Conservation (phyloP, 352 stramenopile genomes). For the Pythium sp. region DNA sequence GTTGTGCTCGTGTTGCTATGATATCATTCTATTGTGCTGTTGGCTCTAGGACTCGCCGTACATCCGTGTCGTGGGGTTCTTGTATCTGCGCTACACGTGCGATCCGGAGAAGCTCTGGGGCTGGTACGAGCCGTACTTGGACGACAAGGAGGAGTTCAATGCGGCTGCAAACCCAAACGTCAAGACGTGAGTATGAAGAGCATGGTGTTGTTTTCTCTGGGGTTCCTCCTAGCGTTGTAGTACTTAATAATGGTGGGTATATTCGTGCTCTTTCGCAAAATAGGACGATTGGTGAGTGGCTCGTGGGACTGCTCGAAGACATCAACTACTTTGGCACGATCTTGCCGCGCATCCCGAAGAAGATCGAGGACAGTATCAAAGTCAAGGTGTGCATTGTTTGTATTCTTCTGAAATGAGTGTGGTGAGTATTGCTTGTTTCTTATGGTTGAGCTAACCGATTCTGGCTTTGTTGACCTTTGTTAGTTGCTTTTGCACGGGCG, state of each 20-base stretch:
- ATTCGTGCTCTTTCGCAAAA: slow-evolving; percentile 10
- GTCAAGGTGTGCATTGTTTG: slow-evolving; percentile 66
- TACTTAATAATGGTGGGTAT: neutral
- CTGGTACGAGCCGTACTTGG: slow-evolving; percentile 95
- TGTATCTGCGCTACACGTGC: slow-evolving; percentile 97
- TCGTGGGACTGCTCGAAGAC: slow-evolving; percentile 88
- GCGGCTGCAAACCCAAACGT: slow-evolving; percentile 78
- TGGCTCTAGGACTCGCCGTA: slow-evolving; percentile 90
- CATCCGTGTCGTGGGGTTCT: slow-evolving; percentile 95
- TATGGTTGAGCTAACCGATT: no score
- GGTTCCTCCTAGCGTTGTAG: neutral
- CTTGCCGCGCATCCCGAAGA: slow-evolving; percentile 94
- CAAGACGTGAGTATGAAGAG: slow-evolving; percentile 49
- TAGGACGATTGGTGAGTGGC: slow-evolving; percentile 93
- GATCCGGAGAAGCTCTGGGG: slow-evolving; percentile 91
- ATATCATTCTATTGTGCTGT: neutral
- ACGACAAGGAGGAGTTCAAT: slow-evolving; percentile 94
- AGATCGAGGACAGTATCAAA: slow-evolving; percentile 96
- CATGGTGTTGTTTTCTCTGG: neutral
- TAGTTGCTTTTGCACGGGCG: slow-evolving; percentile 78
- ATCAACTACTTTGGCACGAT: slow-evolving; percentile 97
- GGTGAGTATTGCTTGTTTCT: no score
- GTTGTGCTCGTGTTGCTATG: neutral
- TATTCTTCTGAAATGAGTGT: no score
- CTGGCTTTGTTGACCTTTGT: slow-evolving; percentile 30